Evolutionary conservation across 805 yeast genomes (phyloP), one percentile per base, ranked within the genome.

Genomic region (Candida maesae): DNA sequence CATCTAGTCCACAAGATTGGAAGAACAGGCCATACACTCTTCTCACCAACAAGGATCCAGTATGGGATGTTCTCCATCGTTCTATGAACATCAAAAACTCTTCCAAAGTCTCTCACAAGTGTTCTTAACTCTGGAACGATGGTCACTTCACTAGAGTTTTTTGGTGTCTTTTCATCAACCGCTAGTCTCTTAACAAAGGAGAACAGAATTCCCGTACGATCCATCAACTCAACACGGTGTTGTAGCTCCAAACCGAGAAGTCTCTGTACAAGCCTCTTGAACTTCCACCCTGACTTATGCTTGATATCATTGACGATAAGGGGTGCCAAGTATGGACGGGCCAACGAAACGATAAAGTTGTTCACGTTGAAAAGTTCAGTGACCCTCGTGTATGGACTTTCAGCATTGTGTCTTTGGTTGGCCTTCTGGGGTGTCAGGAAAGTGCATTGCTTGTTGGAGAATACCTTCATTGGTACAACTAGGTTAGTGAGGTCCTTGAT

Each of bases 361-460:
- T 93, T 93, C 18, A 93, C 98, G 54, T 93, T 93, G 68, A 91
- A 93, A 44, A 91, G 71, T 60, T 93, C 98, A 0, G 96, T 84
- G 35, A 91, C 71, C 40, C 96, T 69, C 1, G 93, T 84, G 58
- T 91, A 91, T 0, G 97, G 96, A 10, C 83, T 78, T 30, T 74
- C 71, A 5, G 41, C 38, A 52, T 72, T 58, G 52, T 76, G 56
- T 51, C 69, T 39, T 59, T 68, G 56, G 53, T 57, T 60, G 9
- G 73, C 69, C 54, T 71, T 71, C 43, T 79, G 75, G 52, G 76
- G 61, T 51, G 77, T 65, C 32, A 65, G 44, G 45, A 66, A 71
- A 6, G 36, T 41, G 16, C 51, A 46, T 2, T 42, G 35, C 10
- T 58, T 57, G 10, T 74, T 78, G 32, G 71, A 66, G 45, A 42